phyloP scores from a whole-genome alignment of 352 stramenopile genomes.

The Phytopythium ostracodes region DNA sequence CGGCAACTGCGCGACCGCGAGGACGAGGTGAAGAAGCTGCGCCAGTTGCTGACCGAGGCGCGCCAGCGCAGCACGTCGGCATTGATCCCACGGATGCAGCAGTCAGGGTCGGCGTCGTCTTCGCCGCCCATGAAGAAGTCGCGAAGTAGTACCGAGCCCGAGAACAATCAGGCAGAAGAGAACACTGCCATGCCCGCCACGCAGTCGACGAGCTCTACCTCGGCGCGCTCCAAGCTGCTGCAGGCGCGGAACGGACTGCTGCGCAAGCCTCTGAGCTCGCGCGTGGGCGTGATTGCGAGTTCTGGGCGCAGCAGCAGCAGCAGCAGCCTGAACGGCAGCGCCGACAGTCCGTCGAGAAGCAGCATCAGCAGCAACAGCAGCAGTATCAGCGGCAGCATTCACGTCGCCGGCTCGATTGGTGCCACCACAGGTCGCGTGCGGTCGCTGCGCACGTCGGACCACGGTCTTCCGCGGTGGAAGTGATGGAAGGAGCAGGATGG shows the following conservation, averaged over 20 bases:
- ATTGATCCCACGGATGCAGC: constrained; percentile 57
- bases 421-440: background rate
- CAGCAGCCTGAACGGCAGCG: background rate
- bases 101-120: constrained; percentile 13
- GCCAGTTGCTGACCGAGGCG: constrained; percentile 64
- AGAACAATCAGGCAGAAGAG: constrained; percentile 35
- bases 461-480: constrained; percentile 5
- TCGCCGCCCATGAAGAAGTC: constrained; percentile 44
- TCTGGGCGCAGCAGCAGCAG: background rate
- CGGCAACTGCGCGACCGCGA: constrained; percentile 71
- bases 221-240: constrained; percentile 2
- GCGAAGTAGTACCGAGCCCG: constrained; percentile 18
- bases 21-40: constrained; percentile 77
- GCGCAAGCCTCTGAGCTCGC: constrained; percentile 2
- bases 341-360: constrained; percentile 8
- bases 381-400: background rate
- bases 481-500: background rate
- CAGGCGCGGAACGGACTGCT: background rate
- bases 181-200: constrained; percentile 9
- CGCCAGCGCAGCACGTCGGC: constrained; percentile 65
- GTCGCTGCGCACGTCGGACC: background rate
- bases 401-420: background rate
- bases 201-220: constrained; percentile 6
- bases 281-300: background rate
- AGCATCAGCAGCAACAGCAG: constrained; percentile 3